Conservation (phyloP, 2,329 filamentous ascomycete genomes). For the Aureobasidium sp. region DNA sequence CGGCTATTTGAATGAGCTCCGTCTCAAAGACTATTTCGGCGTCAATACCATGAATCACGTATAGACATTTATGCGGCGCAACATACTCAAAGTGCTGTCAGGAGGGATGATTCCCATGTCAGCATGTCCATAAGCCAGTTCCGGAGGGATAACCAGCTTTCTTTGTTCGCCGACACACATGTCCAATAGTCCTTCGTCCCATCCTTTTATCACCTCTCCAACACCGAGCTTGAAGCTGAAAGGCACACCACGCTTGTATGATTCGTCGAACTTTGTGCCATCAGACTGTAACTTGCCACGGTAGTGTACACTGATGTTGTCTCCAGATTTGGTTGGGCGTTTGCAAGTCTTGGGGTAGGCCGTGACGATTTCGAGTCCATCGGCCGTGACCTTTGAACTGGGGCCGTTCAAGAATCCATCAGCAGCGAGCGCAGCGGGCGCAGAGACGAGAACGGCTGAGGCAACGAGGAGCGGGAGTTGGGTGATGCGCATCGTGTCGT, state of each 20-base stretch:
- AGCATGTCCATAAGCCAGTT: slow-evolving; percentile 70
- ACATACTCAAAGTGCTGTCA: slow-evolving; percentile 56
- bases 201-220: slow-evolving; percentile 85
- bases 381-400: background rate
- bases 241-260: slow-evolving; percentile 67
- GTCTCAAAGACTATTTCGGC: slow-evolving; percentile 63
- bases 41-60: background rate
- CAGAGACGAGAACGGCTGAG: background rate
- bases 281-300: slow-evolving; percentile 42
- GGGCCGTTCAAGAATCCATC: background rate
- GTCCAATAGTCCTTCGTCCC: slow-evolving; percentile 81
- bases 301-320: slow-evolving; percentile 41
- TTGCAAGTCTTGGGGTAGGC: slow-evolving; percentile 33
- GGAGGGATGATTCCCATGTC: slow-evolving; percentile 67
- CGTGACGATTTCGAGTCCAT: slow-evolving; percentile 32
- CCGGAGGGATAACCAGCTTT: slow-evolving; percentile 79
- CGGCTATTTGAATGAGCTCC: slow-evolving; percentile 74
- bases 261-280: slow-evolving; percentile 75
- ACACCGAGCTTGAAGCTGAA: slow-evolving; percentile 71
- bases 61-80: too few relatives aligned
- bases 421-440: background rate
- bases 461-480: background rate
- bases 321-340: slow-evolving; percentile 37
- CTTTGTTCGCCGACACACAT: slow-evolving; percentile 95
- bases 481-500: background rate